Evolutionary conservation across 176 grass and related monocot genomes (phyloP).

Genomic region (Melocanna baccifera): DNA sequence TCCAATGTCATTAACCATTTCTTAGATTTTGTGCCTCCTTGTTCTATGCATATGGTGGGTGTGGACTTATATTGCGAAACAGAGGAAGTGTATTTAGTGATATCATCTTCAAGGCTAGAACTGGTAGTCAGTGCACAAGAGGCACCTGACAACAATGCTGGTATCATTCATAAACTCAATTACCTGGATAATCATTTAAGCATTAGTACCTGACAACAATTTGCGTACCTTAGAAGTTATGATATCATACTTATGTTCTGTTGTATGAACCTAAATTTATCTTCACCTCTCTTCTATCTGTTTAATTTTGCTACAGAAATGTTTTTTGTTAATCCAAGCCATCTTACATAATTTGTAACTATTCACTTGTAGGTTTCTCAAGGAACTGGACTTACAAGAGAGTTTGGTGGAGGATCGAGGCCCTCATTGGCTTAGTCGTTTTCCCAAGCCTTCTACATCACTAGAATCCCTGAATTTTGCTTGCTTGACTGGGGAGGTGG

Average conservation of each 20-base stretch:
- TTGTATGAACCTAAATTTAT: neutral
- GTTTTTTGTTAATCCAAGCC: slow-evolving; percentile 8
- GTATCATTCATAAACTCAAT: neutral
- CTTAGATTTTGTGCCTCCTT: neutral
- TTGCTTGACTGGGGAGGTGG: slow-evolving; percentile 65
- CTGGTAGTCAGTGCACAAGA: neutral
- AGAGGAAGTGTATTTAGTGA: neutral
- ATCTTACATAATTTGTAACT: slow-evolving; percentile 15
- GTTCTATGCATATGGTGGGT: neutral
- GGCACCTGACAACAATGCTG: neutral
- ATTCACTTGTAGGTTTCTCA: slow-evolving; percentile 48
- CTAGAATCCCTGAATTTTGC: slow-evolving; percentile 72
- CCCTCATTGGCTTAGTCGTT: slow-evolving; percentile 58
- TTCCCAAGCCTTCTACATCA: slow-evolving; percentile 62
- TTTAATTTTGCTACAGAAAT: slow-evolving; percentile 8
- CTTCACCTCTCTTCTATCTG: neutral
- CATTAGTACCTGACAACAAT: neutral
- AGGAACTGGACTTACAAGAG: slow-evolving; percentile 74
- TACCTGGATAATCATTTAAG: neutral
- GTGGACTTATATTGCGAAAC: neutral
- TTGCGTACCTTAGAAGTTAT: slow-evolving; percentile 4
- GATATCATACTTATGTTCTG: neutral
- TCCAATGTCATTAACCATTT: neutral
- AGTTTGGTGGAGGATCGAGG: slow-evolving; percentile 51
- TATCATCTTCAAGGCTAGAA: slow-evolving; percentile 6